Evolutionary conservation across 495 filamentous ascomycete genomes (phyloP), one percentile per base, ranked within the genome.

Genomic region (Aspergillus saccharolyticus): DNA sequence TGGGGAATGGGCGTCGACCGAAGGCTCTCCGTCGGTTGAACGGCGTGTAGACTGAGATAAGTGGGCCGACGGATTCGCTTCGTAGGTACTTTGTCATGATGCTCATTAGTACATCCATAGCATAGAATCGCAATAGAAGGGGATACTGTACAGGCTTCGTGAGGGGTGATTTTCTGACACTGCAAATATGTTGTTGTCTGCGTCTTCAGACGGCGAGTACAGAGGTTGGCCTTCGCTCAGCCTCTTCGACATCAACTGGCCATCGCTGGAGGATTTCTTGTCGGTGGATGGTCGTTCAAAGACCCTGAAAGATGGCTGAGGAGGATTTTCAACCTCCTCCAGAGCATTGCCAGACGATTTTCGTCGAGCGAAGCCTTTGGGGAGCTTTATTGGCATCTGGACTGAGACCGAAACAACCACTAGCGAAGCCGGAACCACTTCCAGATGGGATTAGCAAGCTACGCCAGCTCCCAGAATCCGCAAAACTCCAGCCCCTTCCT

Each of bases 31-130:
- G 57, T 89, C 88, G 20, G 84, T 84, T 8, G 87, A 89, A 7
- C 87, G 90, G 20, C 88, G 86, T 9, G 88, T 89, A 16, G 84
- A 83, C 54, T 88, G 88, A 65, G 86, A 89, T 59, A 88, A 77
- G 50, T 86, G 83, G 12, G 71, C 74, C n/a, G 79, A 78, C 28
- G 74, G 72, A 25, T 87, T 87, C 62, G 83, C 85, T 61, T 90
- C 80, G 62, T 78, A 69, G 44, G 85, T 85, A 22, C 80, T 84
- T 85, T 70, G 53, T 80, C 80, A 66, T 80, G 83, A 61, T 49
- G 42, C 62, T 48, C 52, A 67, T 78, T 68, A 76, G 74, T 55
- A 51, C 63, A 47, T 68, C 64, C 52, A 18, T 8, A 45, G 25
- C 9, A 18, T 1, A 25, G 12, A 25, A 19, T 16, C 51, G 61